These are phyloP conservation scores for Quercus agrifolia DNA, from an alignment of 306 rosid genomes.

Conservation along the genomic window DNA sequence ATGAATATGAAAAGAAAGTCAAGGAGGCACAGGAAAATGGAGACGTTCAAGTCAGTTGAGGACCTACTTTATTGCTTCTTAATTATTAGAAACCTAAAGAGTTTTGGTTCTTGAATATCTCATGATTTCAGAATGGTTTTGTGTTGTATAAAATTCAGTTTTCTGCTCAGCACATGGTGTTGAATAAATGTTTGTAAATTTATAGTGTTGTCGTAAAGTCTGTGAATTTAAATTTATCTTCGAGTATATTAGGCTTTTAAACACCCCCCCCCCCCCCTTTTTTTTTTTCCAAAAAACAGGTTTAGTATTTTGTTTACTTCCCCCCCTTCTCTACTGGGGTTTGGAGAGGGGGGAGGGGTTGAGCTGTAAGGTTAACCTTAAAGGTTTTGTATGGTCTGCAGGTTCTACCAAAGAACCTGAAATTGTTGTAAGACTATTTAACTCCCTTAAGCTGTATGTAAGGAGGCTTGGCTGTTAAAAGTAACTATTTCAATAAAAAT, in stretches of 20 bases:
- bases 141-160: constrained; percentile 37
- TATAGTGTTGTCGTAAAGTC: constrained; percentile 18
- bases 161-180: constrained; percentile 34
- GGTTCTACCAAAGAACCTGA: background rate
- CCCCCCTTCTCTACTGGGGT: background rate
- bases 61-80: background rate
- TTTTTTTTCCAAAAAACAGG: background rate
- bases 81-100: constrained; percentile 30
- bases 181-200: constrained; percentile 40
- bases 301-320: background rate
- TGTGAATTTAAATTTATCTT: constrained; percentile 21
- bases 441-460: background rate
- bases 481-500: background rate
- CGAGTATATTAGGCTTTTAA: background rate
- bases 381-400: background rate
- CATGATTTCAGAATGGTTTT: constrained; percentile 26
- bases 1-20: constrained; percentile 70
- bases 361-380: background rate
- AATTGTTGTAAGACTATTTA: background rate
- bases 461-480: background rate
- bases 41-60: constrained; percentile 46
- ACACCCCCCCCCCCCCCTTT: too few relatives aligned
- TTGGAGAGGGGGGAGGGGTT: background rate
- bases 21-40: constrained; percentile 78
- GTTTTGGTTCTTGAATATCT: constrained; percentile 36